Conservation (phyloP, 176 grass and related monocot genomes). For the Bothriochloa decipiens region DNA sequence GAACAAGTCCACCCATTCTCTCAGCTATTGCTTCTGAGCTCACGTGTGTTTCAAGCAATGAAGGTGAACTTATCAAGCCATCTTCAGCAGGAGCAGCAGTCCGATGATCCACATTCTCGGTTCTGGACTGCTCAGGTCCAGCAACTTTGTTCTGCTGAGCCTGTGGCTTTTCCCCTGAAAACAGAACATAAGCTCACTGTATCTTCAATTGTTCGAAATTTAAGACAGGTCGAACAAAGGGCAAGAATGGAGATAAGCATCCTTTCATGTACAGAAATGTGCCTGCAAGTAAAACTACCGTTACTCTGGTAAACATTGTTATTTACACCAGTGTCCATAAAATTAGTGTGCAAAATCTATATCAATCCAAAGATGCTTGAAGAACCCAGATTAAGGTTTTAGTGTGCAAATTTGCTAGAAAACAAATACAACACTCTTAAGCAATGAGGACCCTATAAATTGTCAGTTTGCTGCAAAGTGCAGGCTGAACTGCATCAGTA, state of each 20-base stretch:
- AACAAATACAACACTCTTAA: neutral
- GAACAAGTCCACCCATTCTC: constrained; percentile 46
- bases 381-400: neutral
- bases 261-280: constrained; percentile 52
- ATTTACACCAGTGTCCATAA: constrained; percentile 28
- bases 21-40: constrained; percentile 65
- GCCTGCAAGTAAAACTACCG: constrained; percentile 60
- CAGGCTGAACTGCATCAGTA: neutral
- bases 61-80: constrained; percentile 32
- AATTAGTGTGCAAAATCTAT: constrained; percentile 25
- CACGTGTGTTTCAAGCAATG: constrained; percentile 39
- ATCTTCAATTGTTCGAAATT: constrained; percentile 56
- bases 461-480: neutral
- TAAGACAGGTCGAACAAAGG: constrained; percentile 54
- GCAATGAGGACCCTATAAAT: neutral
- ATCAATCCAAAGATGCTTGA: neutral
- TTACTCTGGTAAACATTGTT: constrained; percentile 51
- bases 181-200: constrained; percentile 67
- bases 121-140: constrained; percentile 5
- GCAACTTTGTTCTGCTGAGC: constrained; percentile 38
- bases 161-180: constrained; percentile 59
- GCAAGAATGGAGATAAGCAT: constrained; percentile 44
- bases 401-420: neutral
- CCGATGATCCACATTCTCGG: constrained; percentile 31
- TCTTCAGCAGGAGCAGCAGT: constrained; percentile 40